These are phyloP conservation scores for Setaria viridis DNA, from an alignment of 202 grass and related monocot genomes.

Conservation along the genomic window DNA sequence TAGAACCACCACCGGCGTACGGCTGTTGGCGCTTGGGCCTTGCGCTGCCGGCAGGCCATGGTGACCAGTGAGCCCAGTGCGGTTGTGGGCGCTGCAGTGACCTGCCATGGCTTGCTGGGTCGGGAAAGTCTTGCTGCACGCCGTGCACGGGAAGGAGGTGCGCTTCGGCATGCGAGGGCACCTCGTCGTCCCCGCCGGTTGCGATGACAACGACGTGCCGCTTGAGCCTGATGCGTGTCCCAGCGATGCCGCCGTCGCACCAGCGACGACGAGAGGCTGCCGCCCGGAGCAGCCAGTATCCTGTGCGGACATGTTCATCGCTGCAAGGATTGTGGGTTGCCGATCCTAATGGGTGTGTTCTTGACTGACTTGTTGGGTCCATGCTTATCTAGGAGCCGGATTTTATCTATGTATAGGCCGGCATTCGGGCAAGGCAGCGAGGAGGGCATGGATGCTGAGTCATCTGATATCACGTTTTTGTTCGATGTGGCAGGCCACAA, in stretches of 20 bases:
- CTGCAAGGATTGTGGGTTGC: too few species aligned
- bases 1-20: neutral
- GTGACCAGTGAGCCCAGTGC: neutral
- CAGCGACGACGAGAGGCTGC: neutral
- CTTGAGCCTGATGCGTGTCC: neutral
- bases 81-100: constrained; percentile 33
- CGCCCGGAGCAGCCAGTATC: neutral
- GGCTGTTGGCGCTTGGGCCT: neutral
- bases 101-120: constrained; percentile 43
- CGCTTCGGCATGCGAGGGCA: neutral
- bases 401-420: too few species aligned
- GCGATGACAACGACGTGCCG: neutral
- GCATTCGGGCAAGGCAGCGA: neutral
- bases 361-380: neutral
- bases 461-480: too few species aligned
- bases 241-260: neutral
- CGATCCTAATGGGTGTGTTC: neutral
- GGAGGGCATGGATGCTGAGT: neutral
- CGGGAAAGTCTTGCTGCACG: constrained; percentile 32
- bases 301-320: neutral
- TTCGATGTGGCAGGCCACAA: too few species aligned
- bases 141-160: constrained; percentile 22
- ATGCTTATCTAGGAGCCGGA: neutral
- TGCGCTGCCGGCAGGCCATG: neutral
- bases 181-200: neutral